Base-by-base conservation (phyloP, 2,329 filamentous ascomycete species). In the Alternaria consortialis region DNA sequence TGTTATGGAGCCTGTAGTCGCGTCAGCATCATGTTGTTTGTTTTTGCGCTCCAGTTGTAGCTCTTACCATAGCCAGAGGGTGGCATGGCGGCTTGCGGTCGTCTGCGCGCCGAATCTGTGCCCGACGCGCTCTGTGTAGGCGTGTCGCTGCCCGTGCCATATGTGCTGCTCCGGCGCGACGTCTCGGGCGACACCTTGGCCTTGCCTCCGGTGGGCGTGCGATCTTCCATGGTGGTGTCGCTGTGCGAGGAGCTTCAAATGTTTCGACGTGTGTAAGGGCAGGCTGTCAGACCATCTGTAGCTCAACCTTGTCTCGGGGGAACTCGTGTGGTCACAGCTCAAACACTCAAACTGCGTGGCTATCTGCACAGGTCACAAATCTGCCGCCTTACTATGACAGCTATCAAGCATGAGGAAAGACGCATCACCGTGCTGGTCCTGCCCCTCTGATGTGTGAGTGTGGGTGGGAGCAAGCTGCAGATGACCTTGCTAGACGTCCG, bases 41-140 rank as follows among this genome's bases (percentile, higher is more conserved):
- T 59, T 29, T 25, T 40, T 29, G 34, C 31, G 3, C 20, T 27
- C 44, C 50, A 34, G 31, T 56, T 23, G 47, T 23, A n/a, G 50
- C 55, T 65, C 59, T 6, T 62, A 80, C 77, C 77, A 65, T 80
- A 80, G 54, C 69, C 71, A 52, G 71, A 69, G 25, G 75, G 67
- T 56, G 70, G 74, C 20, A 71, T 68, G 25, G 70, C 56, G 40
- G 65, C 62, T 56, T 71, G 71, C 32, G 71, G 65, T 48, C 76
- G 73, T 56, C 74, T 66, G 63, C 77, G 77, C 59, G 73, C 65
- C 52, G 68, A 47, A 46, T 77, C 77, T 8, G 69, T 63, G 46
- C 64, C 56, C 7, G 66, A 51, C 36, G 63, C 67, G 7, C 65
- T 69, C 11, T 63, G 57, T 13, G 71, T 63, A 6, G 70, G 65